Evolutionary conservation across 768 basidiomycete species (phyloP), one percentile per base, ranked within the genome.

Genomic region (Gautieria morchelliformis): DNA sequence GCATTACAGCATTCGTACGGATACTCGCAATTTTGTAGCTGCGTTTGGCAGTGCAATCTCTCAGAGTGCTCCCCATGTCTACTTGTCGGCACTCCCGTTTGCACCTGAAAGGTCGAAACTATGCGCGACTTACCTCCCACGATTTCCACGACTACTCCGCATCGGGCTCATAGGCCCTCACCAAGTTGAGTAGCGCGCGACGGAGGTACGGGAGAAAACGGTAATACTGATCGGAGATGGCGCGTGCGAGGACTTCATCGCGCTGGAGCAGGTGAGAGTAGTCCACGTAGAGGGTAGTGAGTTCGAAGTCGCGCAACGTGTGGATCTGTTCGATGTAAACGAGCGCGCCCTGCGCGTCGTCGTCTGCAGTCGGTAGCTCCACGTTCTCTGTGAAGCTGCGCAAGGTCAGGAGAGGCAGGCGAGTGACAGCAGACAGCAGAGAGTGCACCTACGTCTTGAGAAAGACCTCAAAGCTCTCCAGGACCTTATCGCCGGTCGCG

Each of bases 271-370:
- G 78, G 68, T 99, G 93, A 11, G 83, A 81, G 59, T 87, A 98
- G 74, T 98, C 94, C 70, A 99, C 87, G 66, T 97, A 98, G 67
- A 99, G 85, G 0, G 95, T 98, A 10, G 91, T 91, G 55, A 96
- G 78, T 67, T 93, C 88, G 68, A 89, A 93, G 68, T 94, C 89
- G 61, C 89, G 86, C 92, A 99, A 93, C 41, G 84, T 88, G 69
- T 89, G 87, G 66, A 99, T 89, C 72, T 97, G 95, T 58, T 93
- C 87, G 65, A 97, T 75, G 68, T 98, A 97, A 58, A 89, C 78
- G 52, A 84, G 74, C 68, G 87, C 82, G 60, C 81, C 80, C 45
- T 88, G 67, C 4, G 73, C 70, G n/a, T 81, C 78, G 4, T 77
- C 68, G 51, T 76, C 79, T 15, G 79, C 87, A 17, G 91, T 93